Conservation (phyloP, 2,329 filamentous ascomycete species). For the Pyricularia sp. region DNA sequence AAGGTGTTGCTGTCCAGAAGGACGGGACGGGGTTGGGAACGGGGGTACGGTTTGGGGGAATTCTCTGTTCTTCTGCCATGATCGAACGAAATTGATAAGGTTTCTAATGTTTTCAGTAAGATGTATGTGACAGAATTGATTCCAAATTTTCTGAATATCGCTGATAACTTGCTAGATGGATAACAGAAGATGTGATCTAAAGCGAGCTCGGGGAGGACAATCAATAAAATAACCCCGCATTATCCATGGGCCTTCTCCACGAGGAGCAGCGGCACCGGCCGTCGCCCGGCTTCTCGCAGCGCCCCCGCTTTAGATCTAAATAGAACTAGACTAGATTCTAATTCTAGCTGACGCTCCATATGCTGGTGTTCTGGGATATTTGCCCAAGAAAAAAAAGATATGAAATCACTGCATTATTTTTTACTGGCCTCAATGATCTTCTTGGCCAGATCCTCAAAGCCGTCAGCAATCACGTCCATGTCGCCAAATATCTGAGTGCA, state of each 20-base stretch:
- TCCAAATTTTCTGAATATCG: not conserved
- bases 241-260: not conserved
- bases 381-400: not conserved
- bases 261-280: not conserved
- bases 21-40: constrained; percentile 18
- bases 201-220: not conserved
- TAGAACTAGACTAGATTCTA: not conserved
- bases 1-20: constrained; percentile 30
- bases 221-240: not conserved
- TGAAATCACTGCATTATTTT: not conserved
- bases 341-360: too few relatives aligned
- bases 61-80: not conserved
- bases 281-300: too few relatives aligned
- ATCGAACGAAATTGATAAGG: not conserved
- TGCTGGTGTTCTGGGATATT: not conserved
- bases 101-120: not conserved
- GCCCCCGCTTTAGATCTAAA: not conserved
- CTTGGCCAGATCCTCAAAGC: constrained; percentile 34
- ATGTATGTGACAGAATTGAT: not conserved
- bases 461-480: constrained; percentile 37
- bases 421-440: constrained; percentile 15
- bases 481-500: constrained; percentile 37
- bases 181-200: too few relatives aligned
- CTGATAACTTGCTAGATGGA: not conserved
- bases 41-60: constrained; percentile 8